A percentile compares a stretch with the other conserved stretches of the same genome.
Conservation (phyloP, 2,329 filamentous ascomycete species). For the Knufia fluminis region DNA sequence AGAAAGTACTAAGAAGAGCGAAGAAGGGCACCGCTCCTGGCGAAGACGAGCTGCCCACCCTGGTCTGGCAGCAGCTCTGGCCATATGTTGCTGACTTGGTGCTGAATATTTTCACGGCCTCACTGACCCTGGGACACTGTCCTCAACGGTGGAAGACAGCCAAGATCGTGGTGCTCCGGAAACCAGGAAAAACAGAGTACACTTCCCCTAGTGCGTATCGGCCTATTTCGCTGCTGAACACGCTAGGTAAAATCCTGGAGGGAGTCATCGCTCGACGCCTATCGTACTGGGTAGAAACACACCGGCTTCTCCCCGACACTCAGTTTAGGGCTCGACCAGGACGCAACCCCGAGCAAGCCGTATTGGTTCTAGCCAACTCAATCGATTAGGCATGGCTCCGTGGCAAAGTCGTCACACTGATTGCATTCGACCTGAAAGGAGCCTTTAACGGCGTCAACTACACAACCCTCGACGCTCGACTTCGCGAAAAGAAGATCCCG, state of each 20-base stretch:
- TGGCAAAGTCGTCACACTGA: conserved; percentile 17
- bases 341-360: conserved; percentile 20
- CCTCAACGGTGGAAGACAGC: conserved; percentile 16
- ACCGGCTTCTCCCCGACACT: conserved; percentile 20
- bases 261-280: conserved; percentile 19
- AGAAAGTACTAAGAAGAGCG: conserved; percentile 10
- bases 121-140: conserved; percentile 17
- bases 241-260: conserved; percentile 19
- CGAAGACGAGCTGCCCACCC: conserved; percentile 17
- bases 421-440: conserved; percentile 13
- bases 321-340: conserved; percentile 22
- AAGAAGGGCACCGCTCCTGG: conserved; percentile 19
- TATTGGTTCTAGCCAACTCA: conserved; percentile 19
- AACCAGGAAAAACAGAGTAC: conserved; percentile 24
- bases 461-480: conserved; percentile 9
- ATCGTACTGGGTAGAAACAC: conserved; percentile 17
- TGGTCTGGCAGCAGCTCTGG: conserved; percentile 18
- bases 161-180: conserved; percentile 16
- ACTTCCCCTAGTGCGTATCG: conserved; percentile 20
- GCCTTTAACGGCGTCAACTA: conserved; percentile 20
- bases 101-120: conserved; percentile 14
- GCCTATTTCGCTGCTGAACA: conserved; percentile 24
- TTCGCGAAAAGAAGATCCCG: not conserved
- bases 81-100: conserved; percentile 7
- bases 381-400: conserved; percentile 17